Percentiles rank a stretch among this genome's conserved stretches.
phyloP scores from a whole-genome alignment of 768 basidiomycete genomes.

The Amanita rimosa region DNA sequence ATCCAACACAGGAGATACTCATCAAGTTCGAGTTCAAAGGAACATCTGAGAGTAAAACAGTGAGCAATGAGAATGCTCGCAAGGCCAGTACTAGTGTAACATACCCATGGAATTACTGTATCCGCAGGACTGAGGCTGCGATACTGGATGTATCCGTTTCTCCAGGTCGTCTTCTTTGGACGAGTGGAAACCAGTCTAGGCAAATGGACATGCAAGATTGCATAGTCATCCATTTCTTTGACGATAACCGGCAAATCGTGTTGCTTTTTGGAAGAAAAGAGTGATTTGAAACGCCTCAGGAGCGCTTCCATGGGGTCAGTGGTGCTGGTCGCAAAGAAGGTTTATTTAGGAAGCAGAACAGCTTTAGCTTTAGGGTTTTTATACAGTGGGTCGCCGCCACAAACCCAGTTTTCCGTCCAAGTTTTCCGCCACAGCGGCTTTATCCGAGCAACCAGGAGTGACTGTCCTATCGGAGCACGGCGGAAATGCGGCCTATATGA shows the following conservation, averaged over 20 bases:
- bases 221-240: background rate
- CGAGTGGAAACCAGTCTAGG: background rate
- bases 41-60: too few relatives aligned
- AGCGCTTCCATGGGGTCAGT: background rate
- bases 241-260: background rate
- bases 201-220: background rate
- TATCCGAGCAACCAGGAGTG: too few relatives aligned
- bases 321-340: background rate
- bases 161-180: background rate
- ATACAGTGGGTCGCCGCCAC: background rate
- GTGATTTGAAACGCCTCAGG: background rate
- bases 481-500: too few relatives aligned
- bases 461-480: too few relatives aligned
- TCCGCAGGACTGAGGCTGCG: background rate
- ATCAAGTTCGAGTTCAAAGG: too few relatives aligned
- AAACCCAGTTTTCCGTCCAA: too few relatives aligned
- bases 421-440: too few relatives aligned
- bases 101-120: background rate
- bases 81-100: too few relatives aligned
- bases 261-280: background rate
- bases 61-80: too few relatives aligned
- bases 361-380: background rate
- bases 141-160: background rate
- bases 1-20: too few relatives aligned
- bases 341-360: background rate